Conservation (phyloP, 23 red algal species). For the Gracilariopsis chorda region DNA sequence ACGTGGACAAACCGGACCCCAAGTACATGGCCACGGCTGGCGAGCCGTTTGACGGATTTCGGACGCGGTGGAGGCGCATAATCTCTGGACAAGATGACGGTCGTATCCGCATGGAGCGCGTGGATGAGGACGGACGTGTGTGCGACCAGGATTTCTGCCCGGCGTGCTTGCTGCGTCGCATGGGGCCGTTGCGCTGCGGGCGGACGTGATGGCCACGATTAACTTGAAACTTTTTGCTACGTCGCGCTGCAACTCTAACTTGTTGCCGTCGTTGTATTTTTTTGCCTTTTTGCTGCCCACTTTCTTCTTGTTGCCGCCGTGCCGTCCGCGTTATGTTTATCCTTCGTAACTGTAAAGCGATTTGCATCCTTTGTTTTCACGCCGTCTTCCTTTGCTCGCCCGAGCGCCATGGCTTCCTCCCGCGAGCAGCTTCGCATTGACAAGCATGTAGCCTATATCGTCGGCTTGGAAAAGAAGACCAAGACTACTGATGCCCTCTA, state of each 20-base stretch:
- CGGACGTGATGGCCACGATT: too few relatives aligned
- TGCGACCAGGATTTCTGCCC: neutral
- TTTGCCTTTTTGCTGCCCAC: too few relatives aligned
- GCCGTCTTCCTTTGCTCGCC: too few relatives aligned
- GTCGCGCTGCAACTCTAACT: too few relatives aligned
- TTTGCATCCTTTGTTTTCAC: too few relatives aligned
- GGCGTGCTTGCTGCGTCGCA: neutral
- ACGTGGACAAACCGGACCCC: neutral
- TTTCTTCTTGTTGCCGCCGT: too few relatives aligned
- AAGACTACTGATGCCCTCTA: constrained; percentile 48
- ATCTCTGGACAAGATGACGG: neutral
- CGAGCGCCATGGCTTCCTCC: neutral
- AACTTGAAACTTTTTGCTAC: too few relatives aligned
- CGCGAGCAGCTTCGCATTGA: neutral
- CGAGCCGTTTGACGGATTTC: constrained; percentile 3
- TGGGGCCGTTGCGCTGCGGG: too few relatives aligned
- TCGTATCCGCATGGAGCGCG: neutral
- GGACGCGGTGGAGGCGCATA: neutral
- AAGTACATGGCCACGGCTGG: constrained; percentile 13
- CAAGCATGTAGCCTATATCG: constrained; percentile 57
- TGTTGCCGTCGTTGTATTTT: too few relatives aligned
- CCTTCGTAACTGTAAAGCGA: too few relatives aligned
- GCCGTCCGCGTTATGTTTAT: too few relatives aligned
- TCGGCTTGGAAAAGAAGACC: constrained; percentile 40
- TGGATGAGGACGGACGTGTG: neutral